Base-by-base conservation (phyloP, 257 asterid genomes). In the Voacanga thouarsii region DNA sequence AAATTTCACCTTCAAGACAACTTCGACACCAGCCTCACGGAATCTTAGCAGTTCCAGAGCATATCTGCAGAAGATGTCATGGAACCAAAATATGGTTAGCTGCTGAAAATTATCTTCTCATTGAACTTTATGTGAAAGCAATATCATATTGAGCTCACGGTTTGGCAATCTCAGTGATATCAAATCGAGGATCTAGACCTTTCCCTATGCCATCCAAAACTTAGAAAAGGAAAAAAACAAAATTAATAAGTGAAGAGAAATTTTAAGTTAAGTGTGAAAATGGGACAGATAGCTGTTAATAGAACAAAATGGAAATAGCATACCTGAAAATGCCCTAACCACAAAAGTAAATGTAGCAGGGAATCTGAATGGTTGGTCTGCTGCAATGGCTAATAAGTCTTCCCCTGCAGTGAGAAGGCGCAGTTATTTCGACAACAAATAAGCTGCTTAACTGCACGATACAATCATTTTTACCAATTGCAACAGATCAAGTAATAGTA, bases 291-390 rank as follows among this genome's bases (percentile, higher is more conserved):
- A 39, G 73, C n/a, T 69, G 61, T 24, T n/a, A 37, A 21, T 44
- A 30, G 12, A 71, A 49, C 15, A 55, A 68, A 50, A 66, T 30
- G 57, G 28, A 65, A 45, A 70, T 56, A 24, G 45, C 75, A 60
- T 88, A 92, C 99, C 99, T 70, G 99, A 96, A 90, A 96, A 96
- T 16, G 99, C 92, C 86, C 99, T 82, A 68, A 96, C 99, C 77
- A 96, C 99, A 78, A 96, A 96, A 80, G 99, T 96, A 89, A 96
- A 96, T 76, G 99, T 96, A 65, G 99, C 99, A 55, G 99, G 99
- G 85, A 96, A 96, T 51, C 99, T 88, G 77, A 96, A 96, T 6
- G 99, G 98, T 82, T 96, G 99, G 83, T 96, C 99, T 9, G 96
- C 99, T 59, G 97, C 98, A 61, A 96, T 90, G 76, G 98, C 85